Evolutionary conservation across 2,329 filamentous ascomycete genomes (phyloP), one percentile per base, ranked within the genome.

Genomic region (Exophiala bonariae): DNA sequence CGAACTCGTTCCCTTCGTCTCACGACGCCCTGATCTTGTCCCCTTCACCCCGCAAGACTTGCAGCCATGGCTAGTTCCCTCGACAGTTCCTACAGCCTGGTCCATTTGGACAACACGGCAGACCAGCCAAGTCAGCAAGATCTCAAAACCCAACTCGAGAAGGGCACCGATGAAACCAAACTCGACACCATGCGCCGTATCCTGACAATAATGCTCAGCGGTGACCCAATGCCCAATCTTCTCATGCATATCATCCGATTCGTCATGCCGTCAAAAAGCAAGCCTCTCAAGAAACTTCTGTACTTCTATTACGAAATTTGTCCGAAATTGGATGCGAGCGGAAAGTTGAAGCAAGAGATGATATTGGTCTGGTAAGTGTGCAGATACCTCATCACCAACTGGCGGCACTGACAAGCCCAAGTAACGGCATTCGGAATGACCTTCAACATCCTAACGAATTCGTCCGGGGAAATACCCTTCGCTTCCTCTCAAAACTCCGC

Each of bases 201-300:
- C 68, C 50, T 60, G 28, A 95, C 89, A 55, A 83, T 96, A 66
- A 97, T 99, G 93, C 82, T 99, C 64, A 97, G 97, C 69, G 93
- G 93, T 60, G 92, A 99, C 66, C 85, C 93, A 32, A 93, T 99
- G 86, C 87, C 91, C 19, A 85, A 90, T 60, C 79, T 99, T 16
- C 83, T 99, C 61, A 99, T 99, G 93, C 93, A 97, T 75, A 99
- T 99, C 65, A 99, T 99, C 70, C 89, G 93, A 68, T 99, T 99
- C 68, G 91, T 99, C 62, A 99, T 99, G 93, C 93, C 93, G 11
- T 96, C 90, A 55, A 96, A 95, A 76, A 89, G 87, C 71, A 99
- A 99, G 76, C 77, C 86, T 33, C 77, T 99, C 63, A 99, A 99
- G 82, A 99, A 99, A 77, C 80, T 99, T 52, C 81, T 99, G 46